Evolutionary conservation across 208 protist genomes (phyloP).

Genomic region (Zelonia costaricensis): DNA sequence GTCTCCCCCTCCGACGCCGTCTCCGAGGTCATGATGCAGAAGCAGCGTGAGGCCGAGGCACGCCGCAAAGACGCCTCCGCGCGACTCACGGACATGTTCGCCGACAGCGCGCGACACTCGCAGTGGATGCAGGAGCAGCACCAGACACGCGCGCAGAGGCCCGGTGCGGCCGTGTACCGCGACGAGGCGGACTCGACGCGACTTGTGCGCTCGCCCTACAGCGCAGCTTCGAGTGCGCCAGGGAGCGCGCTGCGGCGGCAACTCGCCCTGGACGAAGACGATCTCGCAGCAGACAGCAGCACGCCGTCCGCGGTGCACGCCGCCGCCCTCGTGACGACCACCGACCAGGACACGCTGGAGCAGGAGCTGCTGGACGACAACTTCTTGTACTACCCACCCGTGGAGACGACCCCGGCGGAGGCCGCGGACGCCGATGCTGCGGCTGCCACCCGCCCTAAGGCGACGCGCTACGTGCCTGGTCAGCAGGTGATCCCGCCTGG

Average conservation of each 20-base stretch:
- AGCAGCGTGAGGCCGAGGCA: slow-evolving; percentile 7
- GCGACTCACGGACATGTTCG: slow-evolving; percentile 27
- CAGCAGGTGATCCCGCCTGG: slow-evolving; percentile 82
- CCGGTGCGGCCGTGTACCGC: slow-evolving; percentile 7
- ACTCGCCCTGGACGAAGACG: slow-evolving; percentile 8
- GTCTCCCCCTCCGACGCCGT: not conserved
- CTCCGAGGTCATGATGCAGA: not conserved
- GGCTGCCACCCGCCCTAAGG: slow-evolving; percentile 1
- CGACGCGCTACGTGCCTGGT: slow-evolving; percentile 68
- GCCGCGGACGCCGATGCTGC: not conserved
- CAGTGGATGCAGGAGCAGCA: slow-evolving; percentile 30
- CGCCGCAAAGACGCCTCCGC: slow-evolving; percentile 13
- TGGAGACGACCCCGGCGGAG: not conserved
- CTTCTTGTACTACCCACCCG: slow-evolving; percentile 65
- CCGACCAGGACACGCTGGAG: slow-evolving; percentile 38
- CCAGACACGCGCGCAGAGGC: not conserved
- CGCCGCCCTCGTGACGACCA: not conserved
- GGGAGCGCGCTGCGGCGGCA: not conserved
- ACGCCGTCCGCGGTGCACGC: no score
- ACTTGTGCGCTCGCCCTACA: not conserved
- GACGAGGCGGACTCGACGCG: slow-evolving; percentile 3
- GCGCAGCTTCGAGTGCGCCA: no score
- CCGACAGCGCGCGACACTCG: slow-evolving; percentile 16
- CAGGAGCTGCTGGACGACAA: slow-evolving; percentile 85
- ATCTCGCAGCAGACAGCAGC: no score